These are phyloP conservation scores for Grigorovia humatica DNA, from an alignment of 805 yeast genomes.

Conservation along the genomic window DNA sequence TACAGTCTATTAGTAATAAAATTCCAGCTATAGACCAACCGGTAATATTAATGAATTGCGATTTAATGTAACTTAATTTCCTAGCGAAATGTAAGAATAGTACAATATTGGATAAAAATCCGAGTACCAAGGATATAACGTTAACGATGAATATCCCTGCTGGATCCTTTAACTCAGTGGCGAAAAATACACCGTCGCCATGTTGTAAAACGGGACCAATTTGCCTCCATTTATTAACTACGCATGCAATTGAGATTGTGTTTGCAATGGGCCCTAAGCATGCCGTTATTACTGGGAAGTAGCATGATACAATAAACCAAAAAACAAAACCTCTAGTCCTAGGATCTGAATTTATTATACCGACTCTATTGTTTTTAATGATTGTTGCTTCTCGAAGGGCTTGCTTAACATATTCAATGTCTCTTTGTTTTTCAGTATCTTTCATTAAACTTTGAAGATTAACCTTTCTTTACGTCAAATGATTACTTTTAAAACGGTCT, in stretches of 20 bases:
- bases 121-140: conserved; percentile 51
- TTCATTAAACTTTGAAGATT: background rate
- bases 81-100: conserved; percentile 60
- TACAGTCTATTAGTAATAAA: conserved; percentile 36
- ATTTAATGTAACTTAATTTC: conserved; percentile 42
- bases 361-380: conserved; percentile 20
- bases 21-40: conserved; percentile 56
- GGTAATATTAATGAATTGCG: conserved; percentile 51
- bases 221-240: conserved; percentile 58
- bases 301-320: conserved; percentile 61
- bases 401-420: background rate
- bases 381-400: conserved; percentile 8
- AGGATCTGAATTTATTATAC: conserved; percentile 22
- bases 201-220: conserved; percentile 5
- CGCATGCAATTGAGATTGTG: conserved; percentile 59
- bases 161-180: conserved; percentile 22
- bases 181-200: conserved; percentile 10
- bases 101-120: conserved; percentile 58
- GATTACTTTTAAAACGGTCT: too few relatives aligned
- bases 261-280: conserved; percentile 74
- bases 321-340: conserved; percentile 15
- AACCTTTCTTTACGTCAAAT: too few relatives aligned
- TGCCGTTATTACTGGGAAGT: conserved; percentile 67
- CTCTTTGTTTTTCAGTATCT: background rate
- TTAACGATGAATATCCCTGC: conserved; percentile 45